Evolutionary conservation across 768 basidiomycete genomes (phyloP).

Genomic region (Pleurotus djamor): DNA sequence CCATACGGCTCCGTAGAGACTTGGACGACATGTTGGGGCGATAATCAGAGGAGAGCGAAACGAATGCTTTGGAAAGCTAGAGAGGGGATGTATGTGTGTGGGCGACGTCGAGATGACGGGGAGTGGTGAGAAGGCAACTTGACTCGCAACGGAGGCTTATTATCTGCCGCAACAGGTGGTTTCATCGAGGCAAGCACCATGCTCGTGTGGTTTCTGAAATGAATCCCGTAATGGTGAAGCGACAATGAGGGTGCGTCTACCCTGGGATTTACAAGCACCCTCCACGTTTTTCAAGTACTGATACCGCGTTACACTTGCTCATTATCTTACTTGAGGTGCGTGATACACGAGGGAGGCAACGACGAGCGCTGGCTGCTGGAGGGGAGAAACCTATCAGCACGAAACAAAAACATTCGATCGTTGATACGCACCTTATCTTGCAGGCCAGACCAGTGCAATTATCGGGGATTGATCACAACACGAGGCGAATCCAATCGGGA

Average conservation of each 20-base stretch:
- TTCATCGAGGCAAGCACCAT: constrained; percentile 36
- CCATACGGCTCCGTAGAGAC: constrained; percentile 59
- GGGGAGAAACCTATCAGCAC: not conserved
- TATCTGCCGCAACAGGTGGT: constrained; percentile 42
- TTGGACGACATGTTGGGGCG: constrained; percentile 23
- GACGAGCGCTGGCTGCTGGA: not conserved
- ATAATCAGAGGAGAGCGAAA: constrained; percentile 20
- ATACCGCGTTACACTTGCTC: not conserved
- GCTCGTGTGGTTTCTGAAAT: constrained; percentile 1
- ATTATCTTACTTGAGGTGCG: not conserved
- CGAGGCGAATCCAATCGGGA: not conserved
- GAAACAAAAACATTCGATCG: not conserved
- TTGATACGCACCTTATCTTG: constrained; percentile 4
- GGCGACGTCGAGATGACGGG: constrained; percentile 12
- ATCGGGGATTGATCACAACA: not conserved
- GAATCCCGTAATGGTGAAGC: constrained; percentile 4
- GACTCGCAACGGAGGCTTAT: constrained; percentile 18
- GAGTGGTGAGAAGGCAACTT: constrained; percentile 9
- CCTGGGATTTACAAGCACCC: not conserved
- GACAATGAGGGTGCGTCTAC: not conserved
- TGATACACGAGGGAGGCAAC: not conserved
- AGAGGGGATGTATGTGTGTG: constrained; percentile 10
- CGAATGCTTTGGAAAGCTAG: constrained; percentile 16
- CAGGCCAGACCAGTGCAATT: not conserved
- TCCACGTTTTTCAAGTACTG: constrained; percentile 1